Evolutionary conservation across 2,329 filamentous ascomycete species (phyloP).

Genomic region (Parastagonospora nodorum): DNA sequence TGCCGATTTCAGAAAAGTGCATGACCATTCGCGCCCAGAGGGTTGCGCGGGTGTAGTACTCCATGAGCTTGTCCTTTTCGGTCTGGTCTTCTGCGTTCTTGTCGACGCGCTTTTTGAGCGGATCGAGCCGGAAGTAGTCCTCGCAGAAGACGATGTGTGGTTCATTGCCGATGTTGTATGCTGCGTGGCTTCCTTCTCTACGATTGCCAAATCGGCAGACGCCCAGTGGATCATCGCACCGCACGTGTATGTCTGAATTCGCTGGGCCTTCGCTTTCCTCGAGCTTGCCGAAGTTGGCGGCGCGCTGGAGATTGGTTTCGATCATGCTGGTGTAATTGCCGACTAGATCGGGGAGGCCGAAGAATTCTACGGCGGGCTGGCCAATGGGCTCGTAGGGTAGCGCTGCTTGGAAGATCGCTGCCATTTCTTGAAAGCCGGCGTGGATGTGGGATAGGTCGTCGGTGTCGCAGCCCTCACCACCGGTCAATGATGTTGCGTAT

Average conservation of each 20-base stretch:
- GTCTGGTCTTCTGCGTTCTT: constrained; percentile 27
- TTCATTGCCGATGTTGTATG: constrained; percentile 44
- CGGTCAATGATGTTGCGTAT: constrained; percentile 32
- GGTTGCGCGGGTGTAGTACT: constrained; percentile 42
- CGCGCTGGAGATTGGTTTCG: constrained; percentile 32
- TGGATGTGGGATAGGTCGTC: constrained; percentile 33
- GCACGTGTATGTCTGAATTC: constrained; percentile 39
- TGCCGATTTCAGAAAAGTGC: constrained; percentile 38
- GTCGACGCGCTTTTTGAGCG: constrained; percentile 29
- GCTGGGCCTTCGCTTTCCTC: constrained; percentile 23
- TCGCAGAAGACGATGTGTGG: constrained; percentile 42
- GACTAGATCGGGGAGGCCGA: constrained; percentile 26
- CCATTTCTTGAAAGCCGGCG: constrained; percentile 42
- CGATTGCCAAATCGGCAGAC: constrained; percentile 32
- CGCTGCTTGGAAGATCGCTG: constrained; percentile 31
- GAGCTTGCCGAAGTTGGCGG: constrained; percentile 34
- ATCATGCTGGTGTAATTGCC: constrained; percentile 38
- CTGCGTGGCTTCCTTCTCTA: constrained; percentile 35
- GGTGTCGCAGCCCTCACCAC: constrained; percentile 36
- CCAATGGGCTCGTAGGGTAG: constrained; percentile 26
- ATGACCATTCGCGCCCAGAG: constrained; percentile 44
- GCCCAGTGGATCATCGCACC: constrained; percentile 41
- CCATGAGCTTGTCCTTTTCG: constrained; percentile 28
- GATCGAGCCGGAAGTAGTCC: constrained; percentile 34
- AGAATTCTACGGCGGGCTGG: constrained; percentile 35